Base-by-base conservation (phyloP, 2,329 filamentous ascomycete species). In the Fusarium zealandicum region DNA sequence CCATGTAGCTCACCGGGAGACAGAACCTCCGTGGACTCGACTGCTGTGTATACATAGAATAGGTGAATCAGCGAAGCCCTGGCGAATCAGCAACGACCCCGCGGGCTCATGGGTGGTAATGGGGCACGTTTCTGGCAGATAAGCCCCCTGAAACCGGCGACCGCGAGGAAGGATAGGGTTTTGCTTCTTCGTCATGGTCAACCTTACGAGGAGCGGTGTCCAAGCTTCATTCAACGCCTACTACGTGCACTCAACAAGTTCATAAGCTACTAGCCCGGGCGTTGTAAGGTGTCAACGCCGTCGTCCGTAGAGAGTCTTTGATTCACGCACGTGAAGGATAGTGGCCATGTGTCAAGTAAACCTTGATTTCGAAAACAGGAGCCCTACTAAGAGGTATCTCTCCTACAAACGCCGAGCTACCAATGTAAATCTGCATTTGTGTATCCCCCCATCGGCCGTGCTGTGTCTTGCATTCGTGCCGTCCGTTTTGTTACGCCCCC, bases 21-120 rank as follows among this genome's bases (percentile, higher is more conserved):
- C 11, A 27, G 17, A 25, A 25, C 8, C 6, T 25, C 9, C 22
- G 6, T 9, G 6, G 22, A 25, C 5, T 25, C 22, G 22, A 9
- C 22, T 25, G 22, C 22, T 25, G 9, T 8, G 22, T 25, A 8
- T 25, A 25, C 22, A 8, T 9, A 3, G 22, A 25, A 5, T 8
- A 25, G 22, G 8, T 25, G 22, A 25, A 25, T 9, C 22, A 25
- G 22, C 22, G 22, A 25, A 25, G 9, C 6, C 22, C 37, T 51
- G 41, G 38, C 65, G 59, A 67, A 68, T 67, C 65, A 64, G 51
- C 41, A 44, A 14, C 11, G 35, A 7, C 13, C 46, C 39, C 48
- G 49, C 33, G 32, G 20, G 47, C 65, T 64, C 65, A 67, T 65
- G 65, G 65, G 56, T 33, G 10, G 28, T 31, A 30, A 43, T n/a